phyloP scores from a whole-genome alignment of 768 basidiomycete species.

The Tricholoma flavovirens region DNA sequence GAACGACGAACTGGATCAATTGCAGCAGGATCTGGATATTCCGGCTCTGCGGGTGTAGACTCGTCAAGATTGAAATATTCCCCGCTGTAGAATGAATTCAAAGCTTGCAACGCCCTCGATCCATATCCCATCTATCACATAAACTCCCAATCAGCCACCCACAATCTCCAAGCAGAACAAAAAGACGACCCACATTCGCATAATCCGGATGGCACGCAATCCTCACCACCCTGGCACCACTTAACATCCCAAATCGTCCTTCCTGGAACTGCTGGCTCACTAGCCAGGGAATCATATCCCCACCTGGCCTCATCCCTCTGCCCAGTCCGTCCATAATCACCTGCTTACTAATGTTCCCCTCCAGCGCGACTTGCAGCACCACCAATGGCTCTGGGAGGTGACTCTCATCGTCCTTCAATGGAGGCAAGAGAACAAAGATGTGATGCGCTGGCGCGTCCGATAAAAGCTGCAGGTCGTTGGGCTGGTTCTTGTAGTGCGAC shows the following conservation, averaged over 20 bases:
- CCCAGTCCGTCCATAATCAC: constrained; percentile 82
- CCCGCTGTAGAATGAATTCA: constrained; percentile 90
- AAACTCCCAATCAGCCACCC: constrained; percentile 7
- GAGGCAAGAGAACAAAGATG: constrained; percentile 91
- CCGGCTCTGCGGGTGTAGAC: constrained; percentile 39
- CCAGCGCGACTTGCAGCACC: constrained; percentile 92
- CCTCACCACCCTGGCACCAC: constrained; percentile 86
- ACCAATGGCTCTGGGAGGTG: constrained; percentile 92
- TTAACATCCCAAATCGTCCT: constrained; percentile 84
- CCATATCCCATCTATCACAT: constrained; percentile 90
- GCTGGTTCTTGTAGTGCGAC: constrained; percentile 98
- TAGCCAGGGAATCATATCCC: constrained; percentile 98
- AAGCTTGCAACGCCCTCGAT: constrained; percentile 74
- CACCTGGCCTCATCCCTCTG: constrained; percentile 79
- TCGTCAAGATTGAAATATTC: constrained; percentile 89
- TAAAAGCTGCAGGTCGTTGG: constrained; percentile 96
- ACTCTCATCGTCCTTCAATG: constrained; percentile 85
- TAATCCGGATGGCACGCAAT: constrained; percentile 97
- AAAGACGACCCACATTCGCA: constrained; percentile 55
- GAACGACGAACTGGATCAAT: constrained; percentile 37
- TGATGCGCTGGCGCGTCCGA: constrained; percentile 97
- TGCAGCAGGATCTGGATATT: constrained; percentile 53
- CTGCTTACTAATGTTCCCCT: constrained; percentile 85
- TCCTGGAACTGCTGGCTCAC: constrained; percentile 95
- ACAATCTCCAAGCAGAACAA: background rate